Conservation (phyloP, 306 rosid species). For the Pterocarpus macrocarpus region DNA sequence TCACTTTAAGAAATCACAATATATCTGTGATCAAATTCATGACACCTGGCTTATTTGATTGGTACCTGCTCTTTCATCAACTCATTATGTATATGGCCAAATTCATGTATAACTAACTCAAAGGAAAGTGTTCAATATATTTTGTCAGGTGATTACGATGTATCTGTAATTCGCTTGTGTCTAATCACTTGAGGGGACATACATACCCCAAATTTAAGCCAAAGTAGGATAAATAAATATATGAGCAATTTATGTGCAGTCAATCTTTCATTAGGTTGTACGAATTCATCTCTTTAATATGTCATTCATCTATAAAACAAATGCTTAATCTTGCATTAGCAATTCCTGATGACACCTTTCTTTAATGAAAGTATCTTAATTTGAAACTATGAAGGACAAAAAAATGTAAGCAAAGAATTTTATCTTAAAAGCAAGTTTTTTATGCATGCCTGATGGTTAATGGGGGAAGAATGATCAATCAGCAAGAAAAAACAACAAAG, state of each 20-base stretch:
- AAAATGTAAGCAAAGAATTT: background rate
- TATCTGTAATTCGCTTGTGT: background rate
- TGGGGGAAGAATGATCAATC: conserved; percentile 34
- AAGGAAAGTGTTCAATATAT: background rate
- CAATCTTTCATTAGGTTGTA: conserved; percentile 10
- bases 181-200: conserved; percentile 14
- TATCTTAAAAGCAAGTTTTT: background rate
- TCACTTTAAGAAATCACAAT: conserved; percentile 37
- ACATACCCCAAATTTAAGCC: conserved; percentile 11
- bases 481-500: conserved; percentile 13
- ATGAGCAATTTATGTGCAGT: background rate
- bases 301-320: conserved; percentile 21
- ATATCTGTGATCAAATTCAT: conserved; percentile 23
- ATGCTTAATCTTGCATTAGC: conserved; percentile 9
- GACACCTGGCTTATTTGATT: conserved; percentile 43
- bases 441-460: background rate
- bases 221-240: conserved; percentile 4
- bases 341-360: conserved; percentile 7
- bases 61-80: conserved; percentile 30
- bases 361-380: conserved; percentile 22
- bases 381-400: background rate
- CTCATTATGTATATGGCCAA: conserved; percentile 9
- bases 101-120: conserved; percentile 14
- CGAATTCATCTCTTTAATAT: background rate
- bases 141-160: conserved; percentile 16